Base-by-base conservation (phyloP, 306 rosid genomes). In the Pyrus pyrifolia region DNA sequence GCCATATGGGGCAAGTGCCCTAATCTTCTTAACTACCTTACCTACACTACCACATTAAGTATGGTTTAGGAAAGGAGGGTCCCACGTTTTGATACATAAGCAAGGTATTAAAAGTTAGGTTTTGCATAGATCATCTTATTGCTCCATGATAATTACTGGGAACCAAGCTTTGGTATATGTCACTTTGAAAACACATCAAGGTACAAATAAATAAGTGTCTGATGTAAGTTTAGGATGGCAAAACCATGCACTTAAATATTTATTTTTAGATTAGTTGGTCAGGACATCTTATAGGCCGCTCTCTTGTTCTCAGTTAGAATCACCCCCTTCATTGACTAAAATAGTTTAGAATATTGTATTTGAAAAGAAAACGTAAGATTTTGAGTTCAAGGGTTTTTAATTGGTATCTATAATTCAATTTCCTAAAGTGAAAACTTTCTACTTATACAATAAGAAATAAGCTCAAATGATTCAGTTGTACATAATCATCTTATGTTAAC, bases 21-120 rank as follows among this genome's bases (percentile, higher is more conserved):
- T 44, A 65, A 58, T 42, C 79, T 88, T 84, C 91, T 82, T 75
- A 88, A 77, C 96, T 82, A 87, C 90, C 87, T 1, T 25, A 85
- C 88, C 91, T 80, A 85, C 80, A 74, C 70, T 71, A 82, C 58
- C 74, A 57, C 44, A 25, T 61, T 38, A 22, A 12, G 51, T 64
- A 45, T 44, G 83, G 82, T 82, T 64, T 55, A 74, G 73, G 71
- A 71, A 78, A 58, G 62, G 62, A 15, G 69, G 70, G 73, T 42
- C 62, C 73, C 52, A 42, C 33, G 10, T 45, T 29, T 49, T 67
- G 31, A 55, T 40, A 46, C 55, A 51, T n/a, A 62, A 61, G 22
- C 33, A 31, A 14, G 38, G 12, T 22, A 27, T 46, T 67, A 51
- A 76, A 72, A 19, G 11, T 68, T 30, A 45, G 46, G 60, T 62